Evolutionary conservation across 2,329 filamentous ascomycete species (phyloP), one percentile per base, ranked within the genome.

Genomic region (Arthrobotrys musiformis): DNA sequence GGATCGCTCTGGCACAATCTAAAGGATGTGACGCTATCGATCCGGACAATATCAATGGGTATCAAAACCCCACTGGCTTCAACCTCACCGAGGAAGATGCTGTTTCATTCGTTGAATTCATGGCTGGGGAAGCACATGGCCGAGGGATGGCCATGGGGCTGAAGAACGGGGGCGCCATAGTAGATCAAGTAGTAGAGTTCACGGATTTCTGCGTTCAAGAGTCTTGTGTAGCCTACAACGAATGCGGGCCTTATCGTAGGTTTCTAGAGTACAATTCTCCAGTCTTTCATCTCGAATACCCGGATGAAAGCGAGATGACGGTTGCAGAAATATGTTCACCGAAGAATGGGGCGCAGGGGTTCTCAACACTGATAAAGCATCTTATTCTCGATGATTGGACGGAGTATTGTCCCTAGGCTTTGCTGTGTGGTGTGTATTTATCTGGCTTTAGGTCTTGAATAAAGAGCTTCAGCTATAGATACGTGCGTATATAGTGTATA

Each of bases 281-380:
- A 1, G 90, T 92, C 33, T 92, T 92, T 82, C 88, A 92, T 81
- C 91, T 92, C 78, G 91, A 92, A 83, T 92, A 92, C 80, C 89
- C 89, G 1, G 84, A 86, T 48, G 86, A 85, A 7, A 86, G 86
- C 6, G 82, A 82, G 5, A 81, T 83, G 7, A 82, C 82, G 6
- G 81, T 85, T 79, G 74, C 82, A 3, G 80, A 82, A 5, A 85
- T 86, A 22, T 91, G 89, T 81, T 83, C 84, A 13, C 85, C 85
- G 4, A 79, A 81, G 1, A 86, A 84, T 1, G 72, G 72, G 5
- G 85, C 85, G 0, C 81, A 84, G 0, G 84, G 84, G 0, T 91
- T 91, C 80, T 91, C 88, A 74, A 91, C 88, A 4, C 85, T 91
- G 28, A 85, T 92, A 75, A 91, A 91, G 85, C 88, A 87, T 79